These are phyloP conservation scores for Fusarium foetens DNA, from an alignment of 2,329 filamentous ascomycete genomes.

Conservation along the genomic window DNA sequence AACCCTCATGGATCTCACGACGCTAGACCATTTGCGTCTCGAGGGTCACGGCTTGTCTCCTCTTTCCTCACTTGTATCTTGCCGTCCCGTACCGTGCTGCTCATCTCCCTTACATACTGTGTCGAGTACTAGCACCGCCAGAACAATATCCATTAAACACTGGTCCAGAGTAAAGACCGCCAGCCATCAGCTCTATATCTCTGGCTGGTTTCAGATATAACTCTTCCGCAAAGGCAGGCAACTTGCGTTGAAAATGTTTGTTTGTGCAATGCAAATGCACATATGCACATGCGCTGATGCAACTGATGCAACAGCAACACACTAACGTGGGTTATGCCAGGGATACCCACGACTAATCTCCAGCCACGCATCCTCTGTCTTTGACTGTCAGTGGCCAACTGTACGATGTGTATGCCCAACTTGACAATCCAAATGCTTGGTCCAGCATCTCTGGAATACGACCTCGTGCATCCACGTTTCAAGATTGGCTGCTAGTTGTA, in stretches of 20 bases:
- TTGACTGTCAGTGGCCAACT: not conserved
- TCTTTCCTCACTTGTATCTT: slow-evolving; percentile 31
- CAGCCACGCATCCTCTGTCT: slow-evolving; percentile 24
- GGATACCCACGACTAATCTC: slow-evolving; percentile 21
- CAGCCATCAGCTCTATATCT: not conserved
- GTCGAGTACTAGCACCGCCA: not conserved
- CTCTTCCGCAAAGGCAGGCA: not conserved
- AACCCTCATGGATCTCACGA: slow-evolving; percentile 19
- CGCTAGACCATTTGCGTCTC: slow-evolving; percentile 26
- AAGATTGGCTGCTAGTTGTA: slow-evolving; percentile 2
- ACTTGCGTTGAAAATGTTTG: slow-evolving; percentile 17
- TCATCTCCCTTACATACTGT: slow-evolving; percentile 1
- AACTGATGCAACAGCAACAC: slow-evolving; percentile 36
- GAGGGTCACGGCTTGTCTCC: slow-evolving; percentile 14
- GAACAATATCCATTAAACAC: not conserved
- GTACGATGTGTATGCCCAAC: slow-evolving; percentile 22
- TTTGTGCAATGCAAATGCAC: slow-evolving; percentile 35
- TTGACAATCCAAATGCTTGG: slow-evolving; percentile 13
- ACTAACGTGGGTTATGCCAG: slow-evolving; percentile 17
- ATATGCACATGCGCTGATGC: slow-evolving; percentile 35
- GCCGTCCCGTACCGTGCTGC: slow-evolving; percentile 6
- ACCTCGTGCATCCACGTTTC: slow-evolving; percentile 21
- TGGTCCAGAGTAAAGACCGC: not conserved
- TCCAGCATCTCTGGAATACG: slow-evolving; percentile 17
- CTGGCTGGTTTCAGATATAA: not conserved